Evolutionary conservation across 2,329 filamentous ascomycete species (phyloP).

Genomic region (Claviceps pusilla): DNA sequence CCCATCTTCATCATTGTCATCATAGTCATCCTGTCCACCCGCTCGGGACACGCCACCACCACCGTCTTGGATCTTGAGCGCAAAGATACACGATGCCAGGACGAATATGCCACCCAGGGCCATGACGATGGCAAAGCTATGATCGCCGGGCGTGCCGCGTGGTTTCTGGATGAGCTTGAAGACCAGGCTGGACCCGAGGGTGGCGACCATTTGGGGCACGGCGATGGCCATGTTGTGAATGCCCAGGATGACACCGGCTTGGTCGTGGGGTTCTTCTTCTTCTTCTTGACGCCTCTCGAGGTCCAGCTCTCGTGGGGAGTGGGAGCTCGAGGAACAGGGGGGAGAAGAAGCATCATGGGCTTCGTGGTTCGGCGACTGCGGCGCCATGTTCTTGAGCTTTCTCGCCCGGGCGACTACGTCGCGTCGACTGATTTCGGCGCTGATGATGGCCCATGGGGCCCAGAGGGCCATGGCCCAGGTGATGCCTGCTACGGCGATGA

Average conservation of each 20-base stretch:
- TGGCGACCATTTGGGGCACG: conserved; percentile 81
- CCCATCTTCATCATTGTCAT: conserved; percentile 15
- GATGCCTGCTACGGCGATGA: conserved; percentile 72
- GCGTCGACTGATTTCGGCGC: conserved; percentile 73
- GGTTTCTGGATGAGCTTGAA: conserved; percentile 82
- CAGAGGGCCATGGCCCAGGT: conserved; percentile 88
- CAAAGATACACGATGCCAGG: conserved; percentile 60
- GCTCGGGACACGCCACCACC: conserved; percentile 23
- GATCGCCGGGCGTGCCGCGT: conserved; percentile 67
- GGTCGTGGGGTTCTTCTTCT: conserved; percentile 46
- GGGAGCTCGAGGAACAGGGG: not conserved
- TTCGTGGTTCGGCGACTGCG: conserved; percentile 3
- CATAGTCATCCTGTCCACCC: not conserved
- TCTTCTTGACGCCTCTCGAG: conserved; percentile 28
- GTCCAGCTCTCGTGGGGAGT: conserved; percentile 5
- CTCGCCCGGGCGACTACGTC: conserved; percentile 42
- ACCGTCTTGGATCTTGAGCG: conserved; percentile 47
- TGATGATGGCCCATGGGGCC: conserved; percentile 92
- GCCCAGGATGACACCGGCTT: conserved; percentile 79
- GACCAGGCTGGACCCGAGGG: conserved; percentile 66
- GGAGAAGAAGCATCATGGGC: not conserved
- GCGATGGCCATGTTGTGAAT: conserved; percentile 94
- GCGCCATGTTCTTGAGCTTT: conserved; percentile 12
- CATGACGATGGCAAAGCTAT: conserved; percentile 74
- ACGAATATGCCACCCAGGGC: conserved; percentile 71